Percentiles rank a stretch among this genome's conserved stretches.
These are phyloP conservation scores for Verticillium nubilum DNA, from an alignment of 2,329 filamentous ascomycete species.

Conservation along the genomic window DNA sequence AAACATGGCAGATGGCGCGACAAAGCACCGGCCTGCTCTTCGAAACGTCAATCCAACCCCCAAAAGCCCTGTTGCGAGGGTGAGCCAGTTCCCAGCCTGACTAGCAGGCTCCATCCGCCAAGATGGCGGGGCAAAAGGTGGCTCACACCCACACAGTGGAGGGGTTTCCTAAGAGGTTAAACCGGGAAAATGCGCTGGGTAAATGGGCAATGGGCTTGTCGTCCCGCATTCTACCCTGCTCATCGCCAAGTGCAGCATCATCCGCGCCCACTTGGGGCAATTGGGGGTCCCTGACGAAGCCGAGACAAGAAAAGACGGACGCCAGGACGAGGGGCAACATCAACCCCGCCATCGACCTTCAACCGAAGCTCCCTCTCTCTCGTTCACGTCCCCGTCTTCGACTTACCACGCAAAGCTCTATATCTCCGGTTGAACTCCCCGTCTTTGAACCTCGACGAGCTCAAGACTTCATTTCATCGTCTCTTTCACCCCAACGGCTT, in stretches of 20 bases:
- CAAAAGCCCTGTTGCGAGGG: background rate
- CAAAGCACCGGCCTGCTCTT: background rate
- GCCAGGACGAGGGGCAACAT: background rate
- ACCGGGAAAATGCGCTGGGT: conserved; percentile 15
- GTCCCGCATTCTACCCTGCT: conserved; percentile 11
- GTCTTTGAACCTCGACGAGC: background rate
- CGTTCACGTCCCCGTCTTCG: background rate
- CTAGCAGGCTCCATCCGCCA: background rate
- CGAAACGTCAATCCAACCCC: background rate
- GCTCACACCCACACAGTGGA: background rate
- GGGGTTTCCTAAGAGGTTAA: background rate
- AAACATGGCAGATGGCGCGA: background rate
- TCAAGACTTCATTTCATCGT: background rate
- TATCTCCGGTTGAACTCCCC: background rate
- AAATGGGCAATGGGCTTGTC: conserved; percentile 12
- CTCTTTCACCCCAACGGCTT: background rate
- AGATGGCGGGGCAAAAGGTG: background rate
- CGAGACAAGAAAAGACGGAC: background rate
- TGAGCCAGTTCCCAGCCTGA: background rate
- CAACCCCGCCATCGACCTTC: background rate
- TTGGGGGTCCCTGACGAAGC: background rate
- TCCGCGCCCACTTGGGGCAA: background rate
- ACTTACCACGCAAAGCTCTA: background rate
- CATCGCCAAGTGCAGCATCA: conserved; percentile 4
- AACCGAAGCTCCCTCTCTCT: background rate